A percentile compares a stretch with the other conserved stretches of the same genome.
phyloP scores from a whole-genome alignment of 352 stramenopile species.

The Globisporangium acanthophoron region DNA sequence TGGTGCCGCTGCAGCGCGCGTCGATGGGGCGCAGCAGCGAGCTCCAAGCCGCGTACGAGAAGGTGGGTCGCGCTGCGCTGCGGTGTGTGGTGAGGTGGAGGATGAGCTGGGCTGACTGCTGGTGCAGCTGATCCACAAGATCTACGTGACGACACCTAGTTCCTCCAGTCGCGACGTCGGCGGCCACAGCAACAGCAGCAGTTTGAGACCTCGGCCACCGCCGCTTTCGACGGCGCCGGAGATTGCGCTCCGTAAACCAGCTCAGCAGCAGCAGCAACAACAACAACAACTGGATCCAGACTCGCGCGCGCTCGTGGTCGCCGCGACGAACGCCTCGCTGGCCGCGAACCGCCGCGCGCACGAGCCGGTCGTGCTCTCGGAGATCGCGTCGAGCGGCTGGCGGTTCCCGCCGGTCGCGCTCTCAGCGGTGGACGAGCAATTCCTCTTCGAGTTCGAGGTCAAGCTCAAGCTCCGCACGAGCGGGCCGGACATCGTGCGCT shows the following conservation, averaged over 20 bases:
- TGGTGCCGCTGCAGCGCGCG: conserved; percentile 30
- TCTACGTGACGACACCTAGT: not conserved
- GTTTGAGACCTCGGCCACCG: too few relatives aligned
- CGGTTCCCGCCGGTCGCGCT: conserved; percentile 47
- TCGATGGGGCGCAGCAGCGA: conserved; percentile 22
- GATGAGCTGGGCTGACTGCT: not conserved
- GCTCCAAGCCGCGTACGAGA: conserved; percentile 36
- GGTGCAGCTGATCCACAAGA: not conserved
- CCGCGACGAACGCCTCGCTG: not conserved
- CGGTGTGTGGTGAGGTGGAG: too few relatives aligned
- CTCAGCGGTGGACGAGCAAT: conserved; percentile 54
- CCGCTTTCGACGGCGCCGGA: too few relatives aligned
- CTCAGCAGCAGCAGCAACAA: not conserved
- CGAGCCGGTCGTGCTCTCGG: conserved; percentile 1
- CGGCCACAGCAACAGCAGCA: too few relatives aligned
- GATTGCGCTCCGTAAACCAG: too few relatives aligned
- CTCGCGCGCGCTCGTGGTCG: conserved; percentile 1
- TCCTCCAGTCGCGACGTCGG: not conserved
- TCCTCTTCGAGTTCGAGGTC: conserved; percentile 78
- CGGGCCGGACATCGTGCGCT: conserved; percentile 39
- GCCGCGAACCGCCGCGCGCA: not conserved
- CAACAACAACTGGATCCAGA: not conserved
- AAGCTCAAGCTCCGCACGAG: conserved; percentile 48
- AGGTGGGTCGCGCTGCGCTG: conserved; percentile 15
- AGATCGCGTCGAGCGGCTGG: conserved; percentile 32